Evolutionary conservation across 2,329 filamentous ascomycete species (phyloP), one percentile per base, ranked within the genome.

Genomic region (Aureobasidium namibiae): DNA sequence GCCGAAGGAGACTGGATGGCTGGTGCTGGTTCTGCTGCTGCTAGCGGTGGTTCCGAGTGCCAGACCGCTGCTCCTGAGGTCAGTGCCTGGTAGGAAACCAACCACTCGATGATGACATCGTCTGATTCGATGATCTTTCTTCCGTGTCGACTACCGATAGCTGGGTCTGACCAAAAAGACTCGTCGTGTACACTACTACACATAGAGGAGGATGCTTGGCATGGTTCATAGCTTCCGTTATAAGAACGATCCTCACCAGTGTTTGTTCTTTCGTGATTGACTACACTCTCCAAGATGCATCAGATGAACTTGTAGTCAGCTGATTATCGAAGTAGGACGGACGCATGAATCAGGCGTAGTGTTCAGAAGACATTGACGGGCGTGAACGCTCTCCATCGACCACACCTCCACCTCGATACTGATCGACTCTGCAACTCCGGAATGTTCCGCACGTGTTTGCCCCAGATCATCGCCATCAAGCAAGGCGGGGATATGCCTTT

Each of bases 1-100:
- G 41, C 61, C 18, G 63, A 60, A 9, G 61, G 42, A 1, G 50
- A 42, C n/a, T 56, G 53, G 53, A 45, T 36, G 33, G 18, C 6
- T 21, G 41, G 23, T 9, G 2, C 18, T 38, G 5, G 24, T 26
- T 9, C n/a, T 10, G 18, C 42, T 39, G 38, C 23, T 18, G 29
- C 29, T 46, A 34, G 26, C 16, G 49, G 33, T 45, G 41, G 18
- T 39, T 59, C 31, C 48, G 58, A 44, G 3, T 62, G 61, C 59
- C 46, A 54, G 21, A 14, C 49, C 46, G 53, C 59, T 49, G 4
- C 48, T 45, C 56, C 56, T 36, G 41, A 48, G 5, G 59, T 33
- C 10, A 31, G 41, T 10, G 52, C 48, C 16, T 62, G 56, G 61
- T 62, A 60, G 36, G 42, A 2, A 2, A 7, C 9, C n/a, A 24